phyloP scores from a whole-genome alignment of 192 early-diverging fungal species.

The Coemansia sp. region DNA sequence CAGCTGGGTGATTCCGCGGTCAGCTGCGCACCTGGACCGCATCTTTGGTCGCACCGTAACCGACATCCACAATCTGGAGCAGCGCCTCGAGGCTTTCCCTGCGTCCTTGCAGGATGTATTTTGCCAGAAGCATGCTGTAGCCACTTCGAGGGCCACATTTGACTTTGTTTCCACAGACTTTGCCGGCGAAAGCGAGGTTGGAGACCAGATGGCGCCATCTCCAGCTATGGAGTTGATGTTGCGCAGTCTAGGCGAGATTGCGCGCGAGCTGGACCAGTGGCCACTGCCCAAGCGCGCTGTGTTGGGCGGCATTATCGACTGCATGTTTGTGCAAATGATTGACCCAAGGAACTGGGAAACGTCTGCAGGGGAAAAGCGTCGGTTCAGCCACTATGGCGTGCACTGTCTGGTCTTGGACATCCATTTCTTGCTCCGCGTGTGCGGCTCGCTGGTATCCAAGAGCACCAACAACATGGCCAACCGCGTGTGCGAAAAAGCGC shows the following conservation, averaged over 20 bases:
- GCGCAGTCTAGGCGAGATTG: conserved; percentile 19
- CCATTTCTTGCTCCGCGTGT: conserved; percentile 50
- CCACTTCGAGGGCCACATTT: conserved; percentile 26
- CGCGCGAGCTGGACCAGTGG: conserved; percentile 48
- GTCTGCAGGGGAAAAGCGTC: conserved; percentile 17
- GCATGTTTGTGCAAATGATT: conserved; percentile 49
- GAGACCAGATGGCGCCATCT: conserved; percentile 42
- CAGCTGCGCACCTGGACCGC: conserved; percentile 36
- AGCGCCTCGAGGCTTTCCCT: conserved; percentile 51
- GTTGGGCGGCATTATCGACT: conserved; percentile 45
- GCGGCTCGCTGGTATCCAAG: conserved; percentile 50
- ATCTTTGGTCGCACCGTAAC: conserved; percentile 49
- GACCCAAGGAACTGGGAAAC: conserved; percentile 47
- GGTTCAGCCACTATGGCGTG: conserved; percentile 48
- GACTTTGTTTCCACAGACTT: conserved; percentile 45
- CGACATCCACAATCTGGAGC: conserved; percentile 52
- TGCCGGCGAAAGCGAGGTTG: conserved; percentile 12
- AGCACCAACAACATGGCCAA: conserved; percentile 53
- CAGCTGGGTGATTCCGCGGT: conserved; percentile 48
- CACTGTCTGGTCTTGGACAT: conserved; percentile 50
- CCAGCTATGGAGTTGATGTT: conserved; percentile 35
- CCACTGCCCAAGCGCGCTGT: conserved; percentile 43
- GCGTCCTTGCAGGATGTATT: conserved; percentile 50
- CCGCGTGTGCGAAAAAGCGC: conserved; percentile 51
- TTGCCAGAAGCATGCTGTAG: conserved; percentile 44